These are phyloP conservation scores for Leccinum imitatum DNA, from an alignment of 768 basidiomycete species.

Conservation along the genomic window DNA sequence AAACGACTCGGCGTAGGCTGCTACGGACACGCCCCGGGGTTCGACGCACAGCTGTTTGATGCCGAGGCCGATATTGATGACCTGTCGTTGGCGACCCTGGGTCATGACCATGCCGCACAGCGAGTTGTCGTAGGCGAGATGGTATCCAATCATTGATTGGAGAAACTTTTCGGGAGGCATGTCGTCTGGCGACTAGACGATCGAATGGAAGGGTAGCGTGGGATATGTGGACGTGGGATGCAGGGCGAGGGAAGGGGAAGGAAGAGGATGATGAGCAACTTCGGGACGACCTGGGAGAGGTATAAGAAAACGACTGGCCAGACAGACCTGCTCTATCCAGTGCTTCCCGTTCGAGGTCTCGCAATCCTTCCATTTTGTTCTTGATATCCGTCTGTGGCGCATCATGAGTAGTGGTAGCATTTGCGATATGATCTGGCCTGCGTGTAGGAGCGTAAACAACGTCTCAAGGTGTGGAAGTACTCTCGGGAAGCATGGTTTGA, in stretches of 20 bases:
- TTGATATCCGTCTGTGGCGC: slow-evolving; percentile 77
- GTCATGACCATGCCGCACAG: slow-evolving; percentile 85
- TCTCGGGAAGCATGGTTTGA: background rate
- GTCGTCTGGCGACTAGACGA: slow-evolving; percentile 49
- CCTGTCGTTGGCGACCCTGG: slow-evolving; percentile 71
- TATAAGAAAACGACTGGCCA: background rate
- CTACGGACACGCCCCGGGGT: slow-evolving; percentile 56
- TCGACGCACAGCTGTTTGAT: slow-evolving; percentile 66
- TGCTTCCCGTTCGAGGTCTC: slow-evolving; percentile 64
- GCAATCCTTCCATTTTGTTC: slow-evolving; percentile 70
- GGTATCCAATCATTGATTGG: slow-evolving; percentile 79
- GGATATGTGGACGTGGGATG: background rate
- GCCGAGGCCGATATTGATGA: slow-evolving; percentile 81
- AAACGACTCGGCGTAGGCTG: slow-evolving; percentile 68
- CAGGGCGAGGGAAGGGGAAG: background rate
- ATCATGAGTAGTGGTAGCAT: slow-evolving; percentile 84
- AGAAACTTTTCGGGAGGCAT: slow-evolving; percentile 64
- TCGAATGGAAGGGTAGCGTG: background rate
- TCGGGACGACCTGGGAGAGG: background rate
- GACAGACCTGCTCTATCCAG: slow-evolving; percentile 75
- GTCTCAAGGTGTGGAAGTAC: background rate
- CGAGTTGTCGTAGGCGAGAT: slow-evolving; percentile 64
- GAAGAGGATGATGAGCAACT: slow-evolving; percentile 2
- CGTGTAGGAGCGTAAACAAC: background rate
- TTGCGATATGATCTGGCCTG: slow-evolving; percentile 70